phyloP scores from a whole-genome alignment of 768 basidiomycete species.

The Pisolithus tinctorius region DNA sequence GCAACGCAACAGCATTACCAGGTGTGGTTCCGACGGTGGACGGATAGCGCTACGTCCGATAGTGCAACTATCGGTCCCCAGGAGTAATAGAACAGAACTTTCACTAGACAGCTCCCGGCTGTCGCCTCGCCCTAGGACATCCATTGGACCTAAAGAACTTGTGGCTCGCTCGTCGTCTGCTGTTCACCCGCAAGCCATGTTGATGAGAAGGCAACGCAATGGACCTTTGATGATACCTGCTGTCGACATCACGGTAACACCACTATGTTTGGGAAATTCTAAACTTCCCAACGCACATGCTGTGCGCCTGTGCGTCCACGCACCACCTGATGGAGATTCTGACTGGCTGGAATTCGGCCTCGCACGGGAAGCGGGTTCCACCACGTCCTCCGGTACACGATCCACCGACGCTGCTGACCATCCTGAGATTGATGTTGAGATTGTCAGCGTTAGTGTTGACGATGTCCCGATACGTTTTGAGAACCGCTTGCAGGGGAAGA shows the following conservation, averaged over 20 bases:
- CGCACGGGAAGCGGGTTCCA: slow-evolving; percentile 32
- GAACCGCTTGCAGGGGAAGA: slow-evolving; percentile 36
- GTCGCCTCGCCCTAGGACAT: slow-evolving; percentile 16
- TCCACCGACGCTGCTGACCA: slow-evolving; percentile 17
- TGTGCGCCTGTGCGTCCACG: slow-evolving; percentile 49
- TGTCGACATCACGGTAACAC: slow-evolving; percentile 48
- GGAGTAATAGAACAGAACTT: slow-evolving; percentile 14
- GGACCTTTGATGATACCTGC: slow-evolving; percentile 59
- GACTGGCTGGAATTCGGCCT: slow-evolving; percentile 77
- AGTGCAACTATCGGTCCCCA: slow-evolving; percentile 18
- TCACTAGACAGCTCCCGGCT: slow-evolving; percentile 13
- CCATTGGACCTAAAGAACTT: slow-evolving; percentile 10
- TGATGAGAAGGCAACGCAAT: slow-evolving; percentile 38
- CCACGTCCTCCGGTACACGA: neutral
- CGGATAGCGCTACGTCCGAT: slow-evolving; percentile 47
- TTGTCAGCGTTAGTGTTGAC: slow-evolving; percentile 52
- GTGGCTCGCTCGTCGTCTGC: slow-evolving; percentile 9
- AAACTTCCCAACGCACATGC: slow-evolving; percentile 44
- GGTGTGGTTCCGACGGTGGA: slow-evolving; percentile 56
- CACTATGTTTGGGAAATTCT: slow-evolving; percentile 27
- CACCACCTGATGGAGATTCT: slow-evolving; percentile 51
- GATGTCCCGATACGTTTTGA: slow-evolving; percentile 61
- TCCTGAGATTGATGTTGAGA: slow-evolving; percentile 44
- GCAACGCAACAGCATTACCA: slow-evolving; percentile 51
- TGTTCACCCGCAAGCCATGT: slow-evolving; percentile 22